phyloP scores from a whole-genome alignment of 106 monocot genomes.

The Dioscorea dumetorum region DNA sequence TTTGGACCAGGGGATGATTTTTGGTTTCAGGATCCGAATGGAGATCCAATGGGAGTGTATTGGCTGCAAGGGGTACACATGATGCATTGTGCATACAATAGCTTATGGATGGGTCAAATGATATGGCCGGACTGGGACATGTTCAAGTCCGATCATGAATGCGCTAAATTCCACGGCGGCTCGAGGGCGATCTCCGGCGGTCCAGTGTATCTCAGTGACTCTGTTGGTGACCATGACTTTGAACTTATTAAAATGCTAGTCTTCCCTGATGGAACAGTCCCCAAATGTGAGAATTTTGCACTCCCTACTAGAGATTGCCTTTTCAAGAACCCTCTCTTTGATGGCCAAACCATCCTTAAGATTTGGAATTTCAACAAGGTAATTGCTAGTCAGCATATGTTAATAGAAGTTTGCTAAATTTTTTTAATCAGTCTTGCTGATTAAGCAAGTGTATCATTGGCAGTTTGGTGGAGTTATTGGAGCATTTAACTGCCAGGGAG shows the following conservation, averaged over 20 bases:
- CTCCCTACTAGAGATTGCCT: slow-evolving; percentile 53
- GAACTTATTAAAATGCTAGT: slow-evolving; percentile 35
- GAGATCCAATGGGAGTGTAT: slow-evolving; percentile 43
- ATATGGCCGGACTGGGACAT: slow-evolving; percentile 64
- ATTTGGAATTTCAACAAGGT: slow-evolving; percentile 67
- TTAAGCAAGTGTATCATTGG: not conserved
- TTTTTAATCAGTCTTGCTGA: not conserved
- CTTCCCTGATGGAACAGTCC: slow-evolving; percentile 50
- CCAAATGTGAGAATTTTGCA: slow-evolving; percentile 43
- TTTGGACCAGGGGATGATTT: slow-evolving; percentile 43
- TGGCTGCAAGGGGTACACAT: slow-evolving; percentile 54
- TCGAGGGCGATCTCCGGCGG: slow-evolving; percentile 56
- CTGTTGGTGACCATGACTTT: slow-evolving; percentile 36
- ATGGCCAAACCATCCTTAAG: slow-evolving; percentile 49
- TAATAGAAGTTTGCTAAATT: not conserved
- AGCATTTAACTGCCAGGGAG: slow-evolving; percentile 59
- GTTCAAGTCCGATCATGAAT: slow-evolving; percentile 44
- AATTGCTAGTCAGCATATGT: too few species aligned
- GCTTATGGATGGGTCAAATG: slow-evolving; percentile 53
- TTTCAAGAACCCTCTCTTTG: slow-evolving; percentile 45
- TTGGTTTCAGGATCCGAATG: slow-evolving; percentile 54
- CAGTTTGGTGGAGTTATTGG: slow-evolving; percentile 57
- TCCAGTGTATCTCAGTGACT: slow-evolving; percentile 44
- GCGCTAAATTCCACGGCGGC: slow-evolving; percentile 37
- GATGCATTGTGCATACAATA: slow-evolving; percentile 50